Evolutionary conservation across 108 stramenopile genomes (phyloP).

Genomic region (Schizochytrium sp.): DNA sequence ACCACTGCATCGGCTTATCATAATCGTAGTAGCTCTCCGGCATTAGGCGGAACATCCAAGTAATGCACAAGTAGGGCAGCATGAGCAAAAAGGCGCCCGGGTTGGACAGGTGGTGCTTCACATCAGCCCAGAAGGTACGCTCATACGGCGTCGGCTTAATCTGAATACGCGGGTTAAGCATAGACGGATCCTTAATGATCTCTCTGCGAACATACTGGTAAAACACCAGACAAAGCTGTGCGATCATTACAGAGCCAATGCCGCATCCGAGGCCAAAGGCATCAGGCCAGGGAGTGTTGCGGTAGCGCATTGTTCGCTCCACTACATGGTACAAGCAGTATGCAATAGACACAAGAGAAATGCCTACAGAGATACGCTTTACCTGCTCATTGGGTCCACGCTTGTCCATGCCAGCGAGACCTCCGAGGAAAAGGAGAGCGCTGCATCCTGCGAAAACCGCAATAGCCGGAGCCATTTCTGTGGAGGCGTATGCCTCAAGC

Average conservation of each 20-base stretch:
- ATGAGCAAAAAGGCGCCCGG: conserved; percentile 91
- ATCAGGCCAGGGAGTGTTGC: conserved; percentile 20
- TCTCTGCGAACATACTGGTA: conserved; percentile 79
- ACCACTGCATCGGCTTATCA: conserved; percentile 83
- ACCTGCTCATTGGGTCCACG: conserved; percentile 9
- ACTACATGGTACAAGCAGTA: conserved; percentile 21
- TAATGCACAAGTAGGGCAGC: conserved; percentile 81
- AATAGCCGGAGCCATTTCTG: not conserved
- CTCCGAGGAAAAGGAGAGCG: conserved; percentile 23
- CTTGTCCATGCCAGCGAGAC: conserved; percentile 34
- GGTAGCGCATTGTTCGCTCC: not conserved
- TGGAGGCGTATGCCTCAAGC: not conserved
- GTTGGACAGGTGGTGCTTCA: conserved; percentile 85
- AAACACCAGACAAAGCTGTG: conserved; percentile 80
- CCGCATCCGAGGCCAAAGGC: conserved; percentile 66
- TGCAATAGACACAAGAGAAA: conserved; percentile 27
- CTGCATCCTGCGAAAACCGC: conserved; percentile 12
- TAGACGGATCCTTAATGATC: conserved; percentile 62
- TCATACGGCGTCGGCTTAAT: conserved; percentile 78
- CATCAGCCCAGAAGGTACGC: conserved; percentile 76
- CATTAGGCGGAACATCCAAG: conserved; percentile 89
- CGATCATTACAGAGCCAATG: conserved; percentile 84
- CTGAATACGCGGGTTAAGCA: conserved; percentile 75
- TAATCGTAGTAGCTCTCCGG: conserved; percentile 87
- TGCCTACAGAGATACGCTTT: not conserved